phyloP scores from a whole-genome alignment of 2,329 filamentous ascomycete species.

The Lachnellula subtilissima region DNA sequence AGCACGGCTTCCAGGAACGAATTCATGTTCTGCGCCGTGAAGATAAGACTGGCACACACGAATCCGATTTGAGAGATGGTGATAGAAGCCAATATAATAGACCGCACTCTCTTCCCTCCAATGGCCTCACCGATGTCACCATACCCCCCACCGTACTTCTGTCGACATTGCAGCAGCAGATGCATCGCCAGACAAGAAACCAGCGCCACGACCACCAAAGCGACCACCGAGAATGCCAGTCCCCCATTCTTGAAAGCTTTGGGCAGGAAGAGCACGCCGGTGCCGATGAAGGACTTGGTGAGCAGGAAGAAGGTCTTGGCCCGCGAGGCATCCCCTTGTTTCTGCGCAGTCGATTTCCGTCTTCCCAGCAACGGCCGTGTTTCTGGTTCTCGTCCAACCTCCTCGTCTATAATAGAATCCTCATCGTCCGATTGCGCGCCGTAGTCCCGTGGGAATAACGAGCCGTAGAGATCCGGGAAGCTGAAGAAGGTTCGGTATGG shows the following conservation, averaged over 20 bases:
- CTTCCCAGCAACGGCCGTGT: conserved; percentile 64
- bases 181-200: conserved; percentile 87
- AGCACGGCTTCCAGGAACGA: conserved; percentile 88
- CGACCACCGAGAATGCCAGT: conserved; percentile 88
- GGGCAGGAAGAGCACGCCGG: conserved; percentile 85
- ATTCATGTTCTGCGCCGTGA: conserved; percentile 88
- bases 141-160: conserved; percentile 61
- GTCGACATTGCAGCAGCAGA: conserved; percentile 73
- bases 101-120: conserved; percentile 83
- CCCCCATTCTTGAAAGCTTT: conserved; percentile 90
- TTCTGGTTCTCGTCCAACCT: conserved; percentile 48
- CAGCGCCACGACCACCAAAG: conserved; percentile 86
- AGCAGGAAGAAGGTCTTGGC: conserved; percentile 81
- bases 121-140: conserved; percentile 89
- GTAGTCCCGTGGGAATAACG: conserved; percentile 85
- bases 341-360: conserved; percentile 52
- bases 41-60: conserved; percentile 89
- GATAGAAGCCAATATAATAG: conserved; percentile 80
- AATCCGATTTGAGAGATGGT: conserved; percentile 93
- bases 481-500: conserved; percentile 69
- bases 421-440: conserved; percentile 63
- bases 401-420: conserved; percentile 39
- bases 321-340: conserved; percentile 68
- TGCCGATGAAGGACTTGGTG: conserved; percentile 94
- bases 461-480: conserved; percentile 86